Base-by-base conservation (phyloP, 2,329 filamentous ascomycete species). In the Amauroascus niger region DNA sequence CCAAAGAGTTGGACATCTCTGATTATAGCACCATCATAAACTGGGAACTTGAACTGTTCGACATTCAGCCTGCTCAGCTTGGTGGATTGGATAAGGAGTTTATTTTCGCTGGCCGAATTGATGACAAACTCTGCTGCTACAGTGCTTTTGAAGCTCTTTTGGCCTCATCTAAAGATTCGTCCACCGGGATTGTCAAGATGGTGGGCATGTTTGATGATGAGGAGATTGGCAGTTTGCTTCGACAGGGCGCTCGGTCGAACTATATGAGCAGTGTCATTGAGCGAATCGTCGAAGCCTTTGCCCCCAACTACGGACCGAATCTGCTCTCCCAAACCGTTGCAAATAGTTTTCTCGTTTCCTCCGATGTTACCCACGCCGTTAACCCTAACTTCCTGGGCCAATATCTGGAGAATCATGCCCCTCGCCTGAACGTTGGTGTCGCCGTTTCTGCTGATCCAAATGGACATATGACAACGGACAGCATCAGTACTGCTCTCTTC, bases 101-200 rank as follows among this genome's bases (percentile, higher is more conserved):
- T 68, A 95, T 98, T 71, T 95, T 91, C 60, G 91, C 88, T 7
- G 90, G 91, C 55, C 86, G 93, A 52, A 93, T 97, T 61, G 93
- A 98, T 67, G 93, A 98, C 74, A 97, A 96, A 76, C 83, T 98
- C 45, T 97, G 93, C 77, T 94, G 87, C 30, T 97, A 88, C 83
- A 82, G 89, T 6, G 91, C 93, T 6, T 78, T 96, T 50, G 83
- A 90, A 69, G 90, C 82, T 2, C 82, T 98, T 0, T 76, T 96
- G 26, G 82, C 84, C 48, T 81, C 84, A 16, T 74, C 80, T 11
- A 72, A 76, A 26, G 60, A 69, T 18, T 64, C 77, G 8, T 74
- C 73, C 37, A 66, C 74, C 1, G 69, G 83, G n/a, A 79, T 84
- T 52, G 82, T 97, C 70, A 94, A 94, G 71, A 77, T 96, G 53